Percentiles rank a stretch among this genome's conserved stretches.
Evolutionary conservation across 2,329 filamentous ascomycete genomes (phyloP).

Genomic region (Eutypa lata): DNA sequence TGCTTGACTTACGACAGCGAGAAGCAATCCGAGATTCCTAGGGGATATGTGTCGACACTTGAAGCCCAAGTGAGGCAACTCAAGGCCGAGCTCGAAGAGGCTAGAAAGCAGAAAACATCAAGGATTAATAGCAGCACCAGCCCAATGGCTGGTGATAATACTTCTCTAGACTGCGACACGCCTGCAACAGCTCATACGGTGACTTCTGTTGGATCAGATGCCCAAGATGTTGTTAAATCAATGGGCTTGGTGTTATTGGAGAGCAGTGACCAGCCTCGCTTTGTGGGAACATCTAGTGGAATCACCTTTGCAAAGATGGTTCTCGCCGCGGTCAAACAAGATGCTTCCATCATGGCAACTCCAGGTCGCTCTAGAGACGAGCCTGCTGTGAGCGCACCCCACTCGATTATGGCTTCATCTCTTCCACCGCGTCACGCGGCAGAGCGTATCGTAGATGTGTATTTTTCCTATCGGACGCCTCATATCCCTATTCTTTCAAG

Average conservation of each 20-base stretch:
- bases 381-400: constrained; percentile 2
- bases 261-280: constrained; percentile 23
- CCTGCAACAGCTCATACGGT: constrained; percentile 7
- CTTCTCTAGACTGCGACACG: constrained; percentile 6
- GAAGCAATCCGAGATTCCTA: constrained; percentile 15
- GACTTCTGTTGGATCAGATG: constrained; percentile 9
- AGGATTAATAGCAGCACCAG: constrained; percentile 3
- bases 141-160: constrained; percentile 1
- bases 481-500: constrained; percentile 29
- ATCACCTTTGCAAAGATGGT: constrained; percentile 31
- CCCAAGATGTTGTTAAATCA: constrained; percentile 16
- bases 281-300: constrained; percentile 30
- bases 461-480: constrained; percentile 31
- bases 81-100: constrained; percentile 9
- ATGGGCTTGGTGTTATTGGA: constrained; percentile 20
- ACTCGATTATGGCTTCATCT: constrained; percentile 15
- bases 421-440: constrained; percentile 30
- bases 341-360: constrained; percentile 4
- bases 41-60: constrained; percentile 16
- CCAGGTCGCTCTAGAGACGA: constrained; percentile 3
- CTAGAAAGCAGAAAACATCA: constrained; percentile 8
- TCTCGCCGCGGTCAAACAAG: constrained; percentile 26
- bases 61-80: constrained; percentile 13
- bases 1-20: constrained; percentile 17
- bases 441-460: constrained; percentile 29